phyloP scores from a whole-genome alignment of 2,329 filamentous ascomycete genomes.

The Dissoconium aciculare region DNA sequence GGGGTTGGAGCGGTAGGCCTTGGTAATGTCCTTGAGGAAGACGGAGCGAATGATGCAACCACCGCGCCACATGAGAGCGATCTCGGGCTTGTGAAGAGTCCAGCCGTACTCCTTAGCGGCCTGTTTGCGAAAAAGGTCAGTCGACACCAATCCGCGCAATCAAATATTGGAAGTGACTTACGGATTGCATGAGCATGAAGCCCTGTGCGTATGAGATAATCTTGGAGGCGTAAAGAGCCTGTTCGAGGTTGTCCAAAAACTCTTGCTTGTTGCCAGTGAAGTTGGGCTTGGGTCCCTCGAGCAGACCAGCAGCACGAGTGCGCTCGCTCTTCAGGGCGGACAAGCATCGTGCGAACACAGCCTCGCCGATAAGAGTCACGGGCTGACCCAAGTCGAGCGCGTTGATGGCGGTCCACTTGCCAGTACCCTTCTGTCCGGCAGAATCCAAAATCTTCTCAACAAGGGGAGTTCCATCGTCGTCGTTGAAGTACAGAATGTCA shows the following conservation, averaged over 20 bases:
- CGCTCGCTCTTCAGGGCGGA: slow-evolving; percentile 92
- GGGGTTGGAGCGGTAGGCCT: slow-evolving; percentile 84
- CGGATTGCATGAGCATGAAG: slow-evolving; percentile 99
- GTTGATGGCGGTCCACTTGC: slow-evolving; percentile 99
- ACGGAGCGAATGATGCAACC: slow-evolving; percentile 99
- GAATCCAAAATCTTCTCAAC: slow-evolving; percentile 99
- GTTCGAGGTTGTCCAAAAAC: slow-evolving; percentile 94
- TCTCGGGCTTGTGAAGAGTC: slow-evolving; percentile 99
- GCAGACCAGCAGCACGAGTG: slow-evolving; percentile 60
- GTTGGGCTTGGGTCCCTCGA: slow-evolving; percentile 59
- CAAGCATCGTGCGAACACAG: slow-evolving; percentile 87
- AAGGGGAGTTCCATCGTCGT: slow-evolving; percentile 77
- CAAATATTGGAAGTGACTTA: slow-evolving; percentile 31
- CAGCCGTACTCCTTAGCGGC: slow-evolving; percentile 90
- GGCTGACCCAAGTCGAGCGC: slow-evolving; percentile 96
- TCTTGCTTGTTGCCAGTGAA: slow-evolving; percentile 84
- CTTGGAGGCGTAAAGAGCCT: slow-evolving; percentile 98
- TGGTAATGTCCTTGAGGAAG: slow-evolving; percentile 99
- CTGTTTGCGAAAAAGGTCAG: slow-evolving; percentile 32
- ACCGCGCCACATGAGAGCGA: slow-evolving; percentile 99
- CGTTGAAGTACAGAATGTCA: slow-evolving; percentile 96
- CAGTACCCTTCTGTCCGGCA: slow-evolving; percentile 97
- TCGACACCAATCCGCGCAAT: slow-evolving; percentile 7
- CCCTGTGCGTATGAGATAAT: slow-evolving; percentile 99
- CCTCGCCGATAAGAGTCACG: slow-evolving; percentile 93